Conservation (phyloP, 768 basidiomycete species). For the Rhodotorula paludigena region DNA sequence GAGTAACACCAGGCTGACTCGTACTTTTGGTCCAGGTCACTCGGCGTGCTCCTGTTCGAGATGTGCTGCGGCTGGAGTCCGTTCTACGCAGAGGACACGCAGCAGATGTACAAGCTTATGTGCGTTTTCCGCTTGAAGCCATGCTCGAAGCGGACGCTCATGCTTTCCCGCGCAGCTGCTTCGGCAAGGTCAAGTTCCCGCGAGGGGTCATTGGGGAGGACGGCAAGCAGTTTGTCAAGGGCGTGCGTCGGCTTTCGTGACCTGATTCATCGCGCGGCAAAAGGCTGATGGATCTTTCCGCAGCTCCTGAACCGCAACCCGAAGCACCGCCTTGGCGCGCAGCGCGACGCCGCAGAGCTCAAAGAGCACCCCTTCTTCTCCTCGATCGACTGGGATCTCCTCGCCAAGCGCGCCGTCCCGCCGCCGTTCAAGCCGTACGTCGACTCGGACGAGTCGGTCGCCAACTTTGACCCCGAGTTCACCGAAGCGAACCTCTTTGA, state of each 20-base stretch:
- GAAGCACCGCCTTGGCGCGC: conserved; percentile 89
- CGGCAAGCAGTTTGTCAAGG: conserved; percentile 98
- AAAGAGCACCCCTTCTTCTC: conserved; percentile 95
- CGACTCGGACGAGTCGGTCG: conserved; percentile 95
- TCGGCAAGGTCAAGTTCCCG: conserved; percentile 97
- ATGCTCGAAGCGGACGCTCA: background rate
- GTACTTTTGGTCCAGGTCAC: conserved; percentile 48
- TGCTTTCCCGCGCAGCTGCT: conserved; percentile 62
- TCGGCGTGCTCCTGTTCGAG: conserved; percentile 93
- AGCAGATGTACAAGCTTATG: conserved; percentile 92
- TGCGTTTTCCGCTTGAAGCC: conserved; percentile 1
- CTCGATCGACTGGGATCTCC: conserved; percentile 81
- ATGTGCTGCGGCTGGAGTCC: conserved; percentile 99
- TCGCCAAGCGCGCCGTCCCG: conserved; percentile 79
- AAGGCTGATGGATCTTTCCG: background rate
- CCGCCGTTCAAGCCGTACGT: conserved; percentile 98
- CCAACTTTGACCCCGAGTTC: conserved; percentile 97
- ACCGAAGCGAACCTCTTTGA: conserved; percentile 72
- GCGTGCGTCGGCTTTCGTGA: conserved; percentile 57
- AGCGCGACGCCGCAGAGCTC: conserved; percentile 82
- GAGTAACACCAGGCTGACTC: background rate
- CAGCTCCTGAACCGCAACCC: conserved; percentile 97
- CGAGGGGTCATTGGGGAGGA: conserved; percentile 95
- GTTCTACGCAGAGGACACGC: conserved; percentile 98
- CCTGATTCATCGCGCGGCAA: background rate